These are phyloP conservation scores for Symbiotaphrina buchneri DNA, from an alignment of 495 filamentous ascomycete genomes.

Conservation along the genomic window DNA sequence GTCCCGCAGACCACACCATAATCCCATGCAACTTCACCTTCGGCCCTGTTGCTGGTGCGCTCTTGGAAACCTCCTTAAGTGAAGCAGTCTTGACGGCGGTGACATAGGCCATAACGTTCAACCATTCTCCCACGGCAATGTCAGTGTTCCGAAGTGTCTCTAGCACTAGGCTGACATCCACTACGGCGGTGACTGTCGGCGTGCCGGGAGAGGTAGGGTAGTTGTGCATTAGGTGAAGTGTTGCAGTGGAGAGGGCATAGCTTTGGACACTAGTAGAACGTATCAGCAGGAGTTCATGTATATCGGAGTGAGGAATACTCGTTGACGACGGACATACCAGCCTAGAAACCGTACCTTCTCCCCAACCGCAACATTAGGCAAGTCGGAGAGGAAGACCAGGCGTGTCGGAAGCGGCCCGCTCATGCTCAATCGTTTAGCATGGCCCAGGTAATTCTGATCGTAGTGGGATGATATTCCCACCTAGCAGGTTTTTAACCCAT, in stretches of 20 bases:
- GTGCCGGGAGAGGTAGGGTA: slow-evolving; percentile 21
- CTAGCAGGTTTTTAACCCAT: no score
- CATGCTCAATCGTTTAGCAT: not conserved
- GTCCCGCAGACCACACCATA: slow-evolving; percentile 40
- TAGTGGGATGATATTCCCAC: no score
- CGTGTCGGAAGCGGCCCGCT: slow-evolving; percentile 35
- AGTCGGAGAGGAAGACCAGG: slow-evolving; percentile 41
- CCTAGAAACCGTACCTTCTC: slow-evolving; percentile 79
- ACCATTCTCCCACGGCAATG: slow-evolving; percentile 59
- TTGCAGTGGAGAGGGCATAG: slow-evolving; percentile 37
- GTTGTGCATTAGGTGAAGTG: slow-evolving; percentile 42
- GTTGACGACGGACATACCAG: slow-evolving; percentile 69
- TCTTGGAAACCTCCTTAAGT: slow-evolving; percentile 4
- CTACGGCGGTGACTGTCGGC: slow-evolving; percentile 21
- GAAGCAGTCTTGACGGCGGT: slow-evolving; percentile 10
- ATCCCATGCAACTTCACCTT: slow-evolving; percentile 34
- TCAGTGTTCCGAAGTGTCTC: slow-evolving; percentile 37
- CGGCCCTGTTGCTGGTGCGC: slow-evolving; percentile 5
- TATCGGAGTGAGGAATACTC: no score
- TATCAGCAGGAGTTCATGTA: slow-evolving; percentile 2
- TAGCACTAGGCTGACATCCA: slow-evolving; percentile 52
- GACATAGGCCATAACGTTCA: slow-evolving; percentile 78
- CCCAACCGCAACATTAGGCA: slow-evolving; percentile 28
- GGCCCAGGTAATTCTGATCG: no score
- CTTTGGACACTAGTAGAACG: slow-evolving; percentile 31